phyloP scores from a whole-genome alignment of 1,139 yeast species.

The Pichia inconspicua region DNA sequence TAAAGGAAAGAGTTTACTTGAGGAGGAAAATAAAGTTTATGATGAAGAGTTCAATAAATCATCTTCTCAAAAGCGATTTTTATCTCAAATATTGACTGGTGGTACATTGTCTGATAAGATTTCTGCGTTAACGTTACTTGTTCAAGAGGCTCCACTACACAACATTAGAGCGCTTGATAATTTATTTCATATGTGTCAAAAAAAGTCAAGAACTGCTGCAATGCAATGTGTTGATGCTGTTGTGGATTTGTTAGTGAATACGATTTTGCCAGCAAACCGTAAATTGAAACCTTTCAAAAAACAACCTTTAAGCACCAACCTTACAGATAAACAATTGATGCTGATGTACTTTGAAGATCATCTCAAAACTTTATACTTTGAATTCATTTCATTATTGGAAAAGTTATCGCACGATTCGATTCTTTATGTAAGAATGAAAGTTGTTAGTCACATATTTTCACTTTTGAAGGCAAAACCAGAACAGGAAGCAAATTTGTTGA shows the following conservation, averaged over 20 bases:
- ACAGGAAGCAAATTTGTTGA: conserved; percentile 85
- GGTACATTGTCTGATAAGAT: conserved; percentile 97
- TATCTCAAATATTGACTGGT: conserved; percentile 77
- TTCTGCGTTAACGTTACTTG: conserved; percentile 82
- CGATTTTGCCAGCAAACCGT: conserved; percentile 71
- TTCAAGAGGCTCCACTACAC: conserved; percentile 94
- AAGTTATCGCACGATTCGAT: conserved; percentile 84
- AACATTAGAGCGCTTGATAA: conserved; percentile 78
- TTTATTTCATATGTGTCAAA: conserved; percentile 68
- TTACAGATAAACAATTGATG: conserved; percentile 52
- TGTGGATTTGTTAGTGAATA: conserved; percentile 73
- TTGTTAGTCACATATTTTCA: conserved; percentile 71
- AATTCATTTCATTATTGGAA: conserved; percentile 64
- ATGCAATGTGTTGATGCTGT: conserved; percentile 84
- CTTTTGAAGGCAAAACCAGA: conserved; percentile 83
- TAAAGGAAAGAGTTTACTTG: conserved; percentile 60
- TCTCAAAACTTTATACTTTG: conserved; percentile 68
- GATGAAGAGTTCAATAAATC: conserved; percentile 72
- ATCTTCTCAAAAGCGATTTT: conserved; percentile 79
- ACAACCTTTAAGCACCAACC: conserved; percentile 48
- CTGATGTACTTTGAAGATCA: conserved; percentile 84
- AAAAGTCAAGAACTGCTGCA: conserved; percentile 91
- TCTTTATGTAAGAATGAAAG: conserved; percentile 75
- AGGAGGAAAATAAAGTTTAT: conserved; percentile 64
- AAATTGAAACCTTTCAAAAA: conserved; percentile 74